Conservation (phyloP, 176 grass and related monocot genomes). For the Urochloa ruziziensis region DNA sequence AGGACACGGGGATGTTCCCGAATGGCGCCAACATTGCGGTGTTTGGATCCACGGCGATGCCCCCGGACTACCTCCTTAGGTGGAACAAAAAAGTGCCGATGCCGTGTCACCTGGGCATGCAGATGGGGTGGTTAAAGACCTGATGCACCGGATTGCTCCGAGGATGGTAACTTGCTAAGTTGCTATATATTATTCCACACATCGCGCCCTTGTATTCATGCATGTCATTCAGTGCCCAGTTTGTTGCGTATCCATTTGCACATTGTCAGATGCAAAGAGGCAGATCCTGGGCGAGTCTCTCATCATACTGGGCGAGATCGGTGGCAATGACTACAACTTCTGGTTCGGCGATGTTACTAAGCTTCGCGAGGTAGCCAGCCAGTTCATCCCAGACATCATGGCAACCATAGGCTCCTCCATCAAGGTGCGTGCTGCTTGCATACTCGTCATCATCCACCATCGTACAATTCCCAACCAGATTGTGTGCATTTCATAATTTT, state of each 20-base stretch:
- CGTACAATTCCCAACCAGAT: too few relatives aligned
- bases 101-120: conserved; percentile 5
- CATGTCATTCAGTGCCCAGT: too few relatives aligned
- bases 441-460: too few relatives aligned
- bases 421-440: too few relatives aligned
- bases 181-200: too few relatives aligned
- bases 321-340: not conserved
- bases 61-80: conserved; percentile 27
- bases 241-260: not conserved
- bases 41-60: conserved; percentile 29
- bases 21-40: conserved; percentile 63
- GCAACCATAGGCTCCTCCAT: not conserved
- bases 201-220: too few relatives aligned
- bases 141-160: conserved; percentile 40
- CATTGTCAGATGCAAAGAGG: not conserved
- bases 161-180: not conserved
- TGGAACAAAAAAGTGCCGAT: not conserved
- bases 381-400: not conserved
- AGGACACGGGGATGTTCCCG: conserved; percentile 26
- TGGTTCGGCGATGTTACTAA: not conserved
- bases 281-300: not conserved
- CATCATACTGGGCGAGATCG: not conserved
- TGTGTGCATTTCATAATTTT: too few relatives aligned
- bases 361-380: not conserved
- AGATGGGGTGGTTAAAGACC: conserved; percentile 48